Base-by-base conservation (phyloP, 1,284 basidiomycete genomes). In the Marasmius oreades region DNA sequence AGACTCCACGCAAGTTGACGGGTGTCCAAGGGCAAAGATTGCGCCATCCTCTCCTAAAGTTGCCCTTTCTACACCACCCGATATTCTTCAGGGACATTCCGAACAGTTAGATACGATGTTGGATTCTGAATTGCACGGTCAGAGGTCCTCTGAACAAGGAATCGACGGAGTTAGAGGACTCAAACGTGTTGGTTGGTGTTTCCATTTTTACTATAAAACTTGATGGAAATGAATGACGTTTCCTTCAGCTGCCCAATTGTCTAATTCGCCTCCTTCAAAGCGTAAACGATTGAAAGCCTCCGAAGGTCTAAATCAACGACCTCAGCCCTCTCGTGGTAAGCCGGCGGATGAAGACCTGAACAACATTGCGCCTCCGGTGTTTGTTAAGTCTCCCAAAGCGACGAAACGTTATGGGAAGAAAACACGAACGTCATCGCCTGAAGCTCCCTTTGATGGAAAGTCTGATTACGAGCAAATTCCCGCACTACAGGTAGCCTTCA, bases 391-490 rank as follows among this genome's bases (percentile, higher is more conserved):
- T 11, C 36, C 51, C 18, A 52, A 43, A 28, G 12, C 34, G 51
- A 36, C 28, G 2, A 52, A 52, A 23, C 51, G 51, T 23, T 52
- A 52, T 18, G 51, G 51, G 1, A 39, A 34, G 22, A 52, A 52
- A 39, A 11, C 20, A 12, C 37, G 51, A 34, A 39, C 34, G 18
- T 52, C 51, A 28, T 52, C 51, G n/a, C 51, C 51, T 1, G 11
- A 20, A 8, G 33, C 51, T 39, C 14, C 33, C 20, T 7, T 20
- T 23, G 51, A 39, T 5, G 28, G 18, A 14, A 24, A 39, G 34
- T 22, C 18, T 11, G 51, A 39, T 69, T 50, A 36, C 37, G 14
- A 46, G 54, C 14, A 26, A 18, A 53, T 48, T 28, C 55, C 51
- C 11, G 33, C 26, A 28, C 28, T 24, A 36, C 23, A 28, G 22